Percentiles rank a stretch among this genome's conserved stretches.
Conservation (phyloP, 2,329 filamentous ascomycete genomes). For the Fusarium liriodendri region DNA sequence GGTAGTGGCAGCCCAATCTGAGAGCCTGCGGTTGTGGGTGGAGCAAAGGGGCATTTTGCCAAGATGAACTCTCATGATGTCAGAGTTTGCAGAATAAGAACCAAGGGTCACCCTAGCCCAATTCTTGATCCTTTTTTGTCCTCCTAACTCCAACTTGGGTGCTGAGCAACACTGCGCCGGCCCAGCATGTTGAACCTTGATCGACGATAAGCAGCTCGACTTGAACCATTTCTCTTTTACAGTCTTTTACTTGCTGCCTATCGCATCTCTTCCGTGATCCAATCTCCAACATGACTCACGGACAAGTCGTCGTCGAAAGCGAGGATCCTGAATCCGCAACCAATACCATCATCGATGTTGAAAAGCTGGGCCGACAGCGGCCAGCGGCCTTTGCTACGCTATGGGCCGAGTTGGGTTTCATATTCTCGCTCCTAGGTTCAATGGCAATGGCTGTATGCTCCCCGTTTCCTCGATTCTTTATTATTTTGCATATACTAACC, state of each 20-base stretch:
- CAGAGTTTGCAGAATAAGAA: background rate
- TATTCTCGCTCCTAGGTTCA: background rate
- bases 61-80: slow-evolving; percentile 1
- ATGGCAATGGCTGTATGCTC: background rate
- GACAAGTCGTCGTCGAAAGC: background rate
- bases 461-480: background rate
- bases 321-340: background rate
- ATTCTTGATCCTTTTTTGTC: background rate
- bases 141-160: background rate
- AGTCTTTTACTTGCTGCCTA: background rate
- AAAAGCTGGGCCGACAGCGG: background rate
- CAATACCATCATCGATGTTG: background rate
- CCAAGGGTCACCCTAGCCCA: background rate
- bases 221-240: background rate
- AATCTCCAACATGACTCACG: background rate
- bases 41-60: background rate
- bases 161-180: background rate
- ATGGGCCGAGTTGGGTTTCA: background rate
- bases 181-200: background rate
- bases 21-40: background rate
- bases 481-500: background rate
- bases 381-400: background rate
- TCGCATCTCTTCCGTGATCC: background rate
- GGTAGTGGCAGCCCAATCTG: background rate
- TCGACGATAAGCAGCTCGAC: background rate